phyloP scores from a whole-genome alignment of 371 early-diverging fungal species.

The Coemansia sp. region DNA sequence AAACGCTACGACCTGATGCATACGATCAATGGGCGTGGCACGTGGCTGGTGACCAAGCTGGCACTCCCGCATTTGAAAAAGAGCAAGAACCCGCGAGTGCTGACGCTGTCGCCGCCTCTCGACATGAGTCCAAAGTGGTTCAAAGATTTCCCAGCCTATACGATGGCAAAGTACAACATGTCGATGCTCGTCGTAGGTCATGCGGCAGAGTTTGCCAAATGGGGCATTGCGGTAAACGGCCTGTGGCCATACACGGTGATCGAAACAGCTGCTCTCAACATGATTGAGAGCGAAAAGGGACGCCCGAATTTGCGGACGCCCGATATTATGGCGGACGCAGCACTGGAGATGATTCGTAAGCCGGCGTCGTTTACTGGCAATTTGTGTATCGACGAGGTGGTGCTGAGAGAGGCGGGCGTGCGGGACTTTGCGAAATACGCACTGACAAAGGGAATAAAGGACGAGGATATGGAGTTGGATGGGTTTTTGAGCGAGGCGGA shows the following conservation, averaged over 20 bases:
- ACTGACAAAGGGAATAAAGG: conserved; percentile 55
- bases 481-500: conserved; percentile 66
- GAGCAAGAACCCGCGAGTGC: conserved; percentile 69
- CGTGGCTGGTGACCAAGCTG: conserved; percentile 72
- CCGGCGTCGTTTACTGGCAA: conserved; percentile 58
- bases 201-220: conserved; percentile 62
- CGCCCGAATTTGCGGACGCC: conserved; percentile 51
- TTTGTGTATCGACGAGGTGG: conserved; percentile 72
- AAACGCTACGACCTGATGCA: conserved; percentile 83
- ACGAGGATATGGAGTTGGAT: conserved; percentile 60
- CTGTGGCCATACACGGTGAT: conserved; percentile 80
- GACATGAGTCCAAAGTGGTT: conserved; percentile 69
- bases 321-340: conserved; percentile 83
- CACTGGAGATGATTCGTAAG: conserved; percentile 60
- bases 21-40: conserved; percentile 75
- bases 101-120: conserved; percentile 73
- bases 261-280: conserved; percentile 69
- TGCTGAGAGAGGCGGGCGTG: conserved; percentile 67
- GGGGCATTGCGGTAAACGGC: conserved; percentile 75
- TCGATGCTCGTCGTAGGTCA: conserved; percentile 69
- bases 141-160: conserved; percentile 66
- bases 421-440: conserved; percentile 67
- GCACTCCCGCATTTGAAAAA: conserved; percentile 68
- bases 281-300: conserved; percentile 44
- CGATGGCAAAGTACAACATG: conserved; percentile 78